Evolutionary conservation across 2,329 filamentous ascomycete genomes (phyloP).

Genomic region (Phaeosphaeriaceae sp.): DNA sequence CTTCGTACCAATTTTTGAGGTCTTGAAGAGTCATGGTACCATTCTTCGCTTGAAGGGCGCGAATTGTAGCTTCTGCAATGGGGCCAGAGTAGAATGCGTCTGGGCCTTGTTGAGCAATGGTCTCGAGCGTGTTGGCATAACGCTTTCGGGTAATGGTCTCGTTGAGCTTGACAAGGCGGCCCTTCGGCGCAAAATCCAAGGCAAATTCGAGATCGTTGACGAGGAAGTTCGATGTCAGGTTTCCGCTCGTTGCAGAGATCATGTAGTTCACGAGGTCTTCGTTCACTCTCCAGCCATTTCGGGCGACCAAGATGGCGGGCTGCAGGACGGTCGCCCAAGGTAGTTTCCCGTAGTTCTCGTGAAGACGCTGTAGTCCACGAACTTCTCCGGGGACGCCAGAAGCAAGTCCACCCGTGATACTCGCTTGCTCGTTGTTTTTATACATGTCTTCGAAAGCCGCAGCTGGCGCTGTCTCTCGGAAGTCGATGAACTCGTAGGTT

Average conservation of each 20-base stretch:
- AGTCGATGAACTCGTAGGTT: conserved; percentile 87
- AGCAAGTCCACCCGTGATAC: conserved; percentile 73
- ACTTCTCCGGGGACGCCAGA: conserved; percentile 76
- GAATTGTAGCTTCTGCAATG: conserved; percentile 76
- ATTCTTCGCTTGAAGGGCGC: conserved; percentile 69
- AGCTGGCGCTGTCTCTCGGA: conserved; percentile 84
- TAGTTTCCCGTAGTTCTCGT: conserved; percentile 70
- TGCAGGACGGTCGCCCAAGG: conserved; percentile 69
- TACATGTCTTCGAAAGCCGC: conserved; percentile 88
- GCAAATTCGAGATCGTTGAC: conserved; percentile 80
- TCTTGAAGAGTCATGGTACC: conserved; percentile 89
- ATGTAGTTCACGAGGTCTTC: conserved; percentile 80
- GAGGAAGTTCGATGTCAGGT: conserved; percentile 67
- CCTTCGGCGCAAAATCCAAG: conserved; percentile 85
- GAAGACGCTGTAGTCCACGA: conserved; percentile 79
- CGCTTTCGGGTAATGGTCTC: conserved; percentile 81
- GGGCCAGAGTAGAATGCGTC: conserved; percentile 77
- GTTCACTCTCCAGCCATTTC: conserved; percentile 66
- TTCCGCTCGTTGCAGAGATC: conserved; percentile 50
- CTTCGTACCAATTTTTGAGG: conserved; percentile 63
- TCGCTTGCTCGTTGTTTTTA: conserved; percentile 69
- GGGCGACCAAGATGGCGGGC: conserved; percentile 76
- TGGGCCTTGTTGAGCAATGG: conserved; percentile 74
- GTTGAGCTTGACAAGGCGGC: conserved; percentile 72
- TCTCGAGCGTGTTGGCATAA: conserved; percentile 80